These are phyloP conservation scores for Paracoccidioides lutzii DNA, from an alignment of 2,329 filamentous ascomycete genomes.

Conservation along the genomic window DNA sequence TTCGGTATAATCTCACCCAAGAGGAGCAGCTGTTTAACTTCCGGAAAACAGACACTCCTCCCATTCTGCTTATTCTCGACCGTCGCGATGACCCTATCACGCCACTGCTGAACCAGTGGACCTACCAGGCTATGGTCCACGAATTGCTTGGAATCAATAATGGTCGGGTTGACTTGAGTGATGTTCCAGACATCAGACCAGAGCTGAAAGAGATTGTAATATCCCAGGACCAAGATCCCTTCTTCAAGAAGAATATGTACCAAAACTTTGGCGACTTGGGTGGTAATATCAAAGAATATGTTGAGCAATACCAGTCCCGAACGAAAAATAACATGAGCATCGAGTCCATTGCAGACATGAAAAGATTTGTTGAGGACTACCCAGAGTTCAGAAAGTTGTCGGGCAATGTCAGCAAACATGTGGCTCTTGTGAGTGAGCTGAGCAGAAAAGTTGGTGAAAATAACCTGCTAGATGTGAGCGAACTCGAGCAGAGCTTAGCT, in stretches of 20 bases:
- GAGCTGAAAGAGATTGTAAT: slow-evolving; percentile 90
- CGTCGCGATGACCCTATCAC: slow-evolving; percentile 90
- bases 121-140: slow-evolving; percentile 99
- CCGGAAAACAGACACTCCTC: slow-evolving; percentile 82
- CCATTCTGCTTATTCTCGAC: slow-evolving; percentile 81
- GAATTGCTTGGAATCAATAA: slow-evolving; percentile 89
- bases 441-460: slow-evolving; percentile 78
- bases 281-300: slow-evolving; percentile 95
- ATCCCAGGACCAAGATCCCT: slow-evolving; percentile 92
- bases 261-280: slow-evolving; percentile 93
- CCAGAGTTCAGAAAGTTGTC: slow-evolving; percentile 95
- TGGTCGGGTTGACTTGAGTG: slow-evolving; percentile 77
- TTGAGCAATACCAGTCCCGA: slow-evolving; percentile 94
- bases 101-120: slow-evolving; percentile 92
- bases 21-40: slow-evolving; percentile 97
- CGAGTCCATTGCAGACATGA: slow-evolving; percentile 97
- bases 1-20: slow-evolving; percentile 84
- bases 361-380: slow-evolving; percentile 97
- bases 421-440: slow-evolving; percentile 86
- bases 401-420: slow-evolving; percentile 96
- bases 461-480: slow-evolving; percentile 85
- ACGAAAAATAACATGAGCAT: slow-evolving; percentile 95
- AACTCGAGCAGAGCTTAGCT: slow-evolving; percentile 89
- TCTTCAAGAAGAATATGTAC: slow-evolving; percentile 99
- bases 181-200: slow-evolving; percentile 69